These are phyloP conservation scores for Wickerhamiella kazuoi DNA, from an alignment of 805 yeast species.

Conservation along the genomic window DNA sequence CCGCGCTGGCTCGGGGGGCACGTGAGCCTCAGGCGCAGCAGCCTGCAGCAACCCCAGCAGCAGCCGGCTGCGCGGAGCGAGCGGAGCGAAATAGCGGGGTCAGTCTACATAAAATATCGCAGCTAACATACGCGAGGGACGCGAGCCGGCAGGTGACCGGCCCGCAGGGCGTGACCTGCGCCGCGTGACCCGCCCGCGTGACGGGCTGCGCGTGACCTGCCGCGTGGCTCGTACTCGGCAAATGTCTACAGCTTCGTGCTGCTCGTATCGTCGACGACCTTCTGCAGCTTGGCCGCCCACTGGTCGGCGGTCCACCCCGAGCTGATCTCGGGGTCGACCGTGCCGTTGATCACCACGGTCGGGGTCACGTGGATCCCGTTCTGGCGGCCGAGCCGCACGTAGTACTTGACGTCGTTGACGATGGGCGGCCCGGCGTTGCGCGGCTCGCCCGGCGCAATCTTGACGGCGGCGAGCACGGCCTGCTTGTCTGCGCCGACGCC, in stretches of 20 bases:
- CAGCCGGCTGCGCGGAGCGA: too few relatives aligned
- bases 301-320: conserved; percentile 39
- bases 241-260: neutral
- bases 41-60: too few relatives aligned
- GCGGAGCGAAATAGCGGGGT: too few relatives aligned
- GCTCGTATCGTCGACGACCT: neutral
- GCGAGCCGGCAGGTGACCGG: too few relatives aligned
- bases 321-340: conserved; percentile 37
- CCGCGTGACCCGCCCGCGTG: too few relatives aligned
- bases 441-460: conserved; percentile 23
- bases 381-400: conserved; percentile 54
- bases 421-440: conserved; percentile 42
- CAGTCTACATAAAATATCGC: too few relatives aligned
- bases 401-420: conserved; percentile 50
- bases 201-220: too few relatives aligned
- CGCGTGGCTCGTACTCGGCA: too few relatives aligned
- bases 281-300: conserved; percentile 20
- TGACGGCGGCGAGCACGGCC: conserved; percentile 21
- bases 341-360: conserved; percentile 55
- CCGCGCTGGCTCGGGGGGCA: too few relatives aligned
- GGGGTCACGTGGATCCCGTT: conserved; percentile 78
- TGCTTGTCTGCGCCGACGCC: conserved; percentile 25
- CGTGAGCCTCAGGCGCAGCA: too few relatives aligned
- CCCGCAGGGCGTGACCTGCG: too few relatives aligned
- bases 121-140: too few relatives aligned